Base-by-base conservation (phyloP, 352 stramenopile genomes). In the Phytophthora meadii region DNA sequence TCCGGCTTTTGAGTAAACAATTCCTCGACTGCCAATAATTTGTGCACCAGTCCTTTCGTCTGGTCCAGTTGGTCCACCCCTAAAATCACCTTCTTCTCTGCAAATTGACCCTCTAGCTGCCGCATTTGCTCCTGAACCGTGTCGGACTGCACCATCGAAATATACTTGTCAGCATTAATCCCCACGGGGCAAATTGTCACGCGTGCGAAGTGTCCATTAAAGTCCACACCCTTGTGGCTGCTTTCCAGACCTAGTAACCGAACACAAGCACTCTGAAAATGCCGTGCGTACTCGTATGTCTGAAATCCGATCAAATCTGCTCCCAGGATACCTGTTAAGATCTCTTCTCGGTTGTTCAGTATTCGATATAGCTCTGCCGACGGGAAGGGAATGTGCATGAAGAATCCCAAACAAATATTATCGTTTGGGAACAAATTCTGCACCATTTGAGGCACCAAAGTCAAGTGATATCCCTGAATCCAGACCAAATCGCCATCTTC, bases 391-490 rank as follows among this genome's bases (percentile, higher is more conserved):
- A 94, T 94, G 77, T 97, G 91, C 75, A 97, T 82, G 65, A 97
- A 97, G 64, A 82, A 97, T 0, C 87, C 91, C 28, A 97, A 71
- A 41, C 85, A 79, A 14, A 93, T 80, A 55, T 95, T 86, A 69
- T 98, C 89, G 67, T 98, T 98, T 32, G 88, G 86, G 58, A 95
- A 90, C n/a, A 94, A 61, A 45, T 84, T 90, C 59, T 92, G 84
- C 36, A 97, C 77, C 86, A 97, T 95, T 72, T 94, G 83, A 28
- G 91, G 91, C 24, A 97, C 82, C 19, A 95, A 72, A 65, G 92
- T 92, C 52, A 97, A 68, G 68, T 97, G 91, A 57, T 97, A 97
- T 46, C 92, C 91, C 37, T 97, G 91, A 22, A 97, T 86, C 90
- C 91, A 97, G 12, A 97, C 77, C 54, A 95, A 73, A 39, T 97